phyloP scores from a whole-genome alignment of 352 stramenopile species.

The Phytophthora europaea region DNA sequence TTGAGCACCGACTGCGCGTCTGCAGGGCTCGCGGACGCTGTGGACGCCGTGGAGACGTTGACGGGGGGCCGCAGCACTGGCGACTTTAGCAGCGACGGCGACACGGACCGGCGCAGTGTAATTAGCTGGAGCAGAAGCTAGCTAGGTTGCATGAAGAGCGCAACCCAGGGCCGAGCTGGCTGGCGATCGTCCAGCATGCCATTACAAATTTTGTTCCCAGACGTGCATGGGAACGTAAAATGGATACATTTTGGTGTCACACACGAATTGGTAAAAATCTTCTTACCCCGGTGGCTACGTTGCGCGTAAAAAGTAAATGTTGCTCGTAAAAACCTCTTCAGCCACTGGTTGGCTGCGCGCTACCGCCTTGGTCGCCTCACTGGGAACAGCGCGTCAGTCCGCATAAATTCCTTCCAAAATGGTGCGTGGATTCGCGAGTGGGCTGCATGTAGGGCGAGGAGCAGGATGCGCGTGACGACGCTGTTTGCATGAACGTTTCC shows the following conservation, averaged over 20 bases:
- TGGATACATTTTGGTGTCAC: slow-evolving; percentile 13
- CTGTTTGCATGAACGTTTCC: not conserved
- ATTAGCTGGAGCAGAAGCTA: not conserved
- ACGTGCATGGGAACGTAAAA: not conserved
- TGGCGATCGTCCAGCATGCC: not conserved
- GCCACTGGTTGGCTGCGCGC: slow-evolving; percentile 36
- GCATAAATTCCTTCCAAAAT: slow-evolving; percentile 58
- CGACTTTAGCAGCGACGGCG: slow-evolving; percentile 20
- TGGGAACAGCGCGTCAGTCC: slow-evolving; percentile 36
- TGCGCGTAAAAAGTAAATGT: slow-evolving; percentile 17
- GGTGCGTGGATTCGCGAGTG: slow-evolving; percentile 30
- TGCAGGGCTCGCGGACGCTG: not conserved
- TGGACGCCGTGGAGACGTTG: not conserved
- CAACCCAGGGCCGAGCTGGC: not conserved
- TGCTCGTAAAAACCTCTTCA: slow-evolving; percentile 8
- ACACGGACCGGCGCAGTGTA: not conserved
- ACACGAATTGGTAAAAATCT: slow-evolving; percentile 21
- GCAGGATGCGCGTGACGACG: not conserved
- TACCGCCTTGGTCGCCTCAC: slow-evolving; percentile 2
- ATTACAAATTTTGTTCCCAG: not conserved
- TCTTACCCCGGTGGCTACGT: slow-evolving; percentile 19
- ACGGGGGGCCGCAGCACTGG: not conserved
- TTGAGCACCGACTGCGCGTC: slow-evolving; percentile 27
- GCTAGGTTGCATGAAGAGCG: not conserved
- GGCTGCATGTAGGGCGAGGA: not conserved